These are phyloP conservation scores for Carex pumila DNA, from an alignment of 176 grass and related monocot genomes.

Conservation along the genomic window DNA sequence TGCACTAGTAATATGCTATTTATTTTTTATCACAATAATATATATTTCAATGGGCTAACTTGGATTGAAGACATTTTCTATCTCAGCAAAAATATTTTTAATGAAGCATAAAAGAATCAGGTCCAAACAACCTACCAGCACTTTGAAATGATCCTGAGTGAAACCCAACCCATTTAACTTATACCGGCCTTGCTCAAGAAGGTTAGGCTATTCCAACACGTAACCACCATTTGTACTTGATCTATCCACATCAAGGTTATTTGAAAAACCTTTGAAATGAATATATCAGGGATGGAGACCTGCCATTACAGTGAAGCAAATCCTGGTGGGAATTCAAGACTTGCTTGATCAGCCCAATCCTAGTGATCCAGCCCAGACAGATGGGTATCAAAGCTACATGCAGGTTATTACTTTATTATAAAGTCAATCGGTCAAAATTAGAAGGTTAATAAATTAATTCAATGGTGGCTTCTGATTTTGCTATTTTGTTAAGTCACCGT, in stretches of 20 bases:
- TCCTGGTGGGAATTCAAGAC: conserved; percentile 82
- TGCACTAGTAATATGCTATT: background rate
- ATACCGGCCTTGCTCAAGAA: background rate
- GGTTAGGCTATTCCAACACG: background rate
- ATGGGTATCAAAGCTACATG: conserved; percentile 43
- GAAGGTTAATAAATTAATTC: no score
- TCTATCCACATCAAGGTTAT: background rate
- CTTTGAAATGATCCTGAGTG: background rate
- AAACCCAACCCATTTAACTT: background rate
- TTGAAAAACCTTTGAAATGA: background rate
- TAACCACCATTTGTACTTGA: background rate
- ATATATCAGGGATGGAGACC: conserved; percentile 71
- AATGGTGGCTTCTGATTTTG: no score
- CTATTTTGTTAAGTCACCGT: no score
- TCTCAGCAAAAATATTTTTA: background rate
- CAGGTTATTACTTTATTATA: conserved; percentile 27
- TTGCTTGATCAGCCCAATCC: conserved; percentile 72
- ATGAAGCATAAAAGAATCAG: background rate
- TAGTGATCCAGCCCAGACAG: conserved; percentile 46
- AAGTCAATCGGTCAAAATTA: no score
- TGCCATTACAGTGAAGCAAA: conserved; percentile 74
- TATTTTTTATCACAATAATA: background rate
- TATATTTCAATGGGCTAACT: background rate
- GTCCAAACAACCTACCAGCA: background rate
- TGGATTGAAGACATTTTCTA: background rate